phyloP scores from a whole-genome alignment of 768 basidiomycete genomes.

The Albatrellus ellisii region DNA sequence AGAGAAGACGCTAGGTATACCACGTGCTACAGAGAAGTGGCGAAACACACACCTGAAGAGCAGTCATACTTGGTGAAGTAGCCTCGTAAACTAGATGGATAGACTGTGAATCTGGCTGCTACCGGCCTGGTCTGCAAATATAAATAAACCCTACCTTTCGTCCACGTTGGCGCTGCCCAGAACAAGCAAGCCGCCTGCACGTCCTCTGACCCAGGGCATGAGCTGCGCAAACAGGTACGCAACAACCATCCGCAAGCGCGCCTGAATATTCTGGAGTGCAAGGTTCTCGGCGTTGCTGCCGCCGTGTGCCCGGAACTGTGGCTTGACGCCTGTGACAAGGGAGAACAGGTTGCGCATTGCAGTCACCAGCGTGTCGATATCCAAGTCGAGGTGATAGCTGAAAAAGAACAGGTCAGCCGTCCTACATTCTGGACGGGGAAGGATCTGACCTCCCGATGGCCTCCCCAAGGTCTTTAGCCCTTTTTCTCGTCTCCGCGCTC shows the following conservation, averaged over 20 bases:
- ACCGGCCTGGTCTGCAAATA: background rate
- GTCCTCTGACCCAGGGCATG: conserved; percentile 82
- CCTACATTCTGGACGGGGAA: background rate
- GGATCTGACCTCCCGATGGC: conserved; percentile 74
- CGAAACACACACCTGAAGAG: conserved; percentile 49
- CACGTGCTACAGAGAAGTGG: background rate
- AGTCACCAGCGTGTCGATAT: conserved; percentile 89
- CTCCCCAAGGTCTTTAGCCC: conserved; percentile 78
- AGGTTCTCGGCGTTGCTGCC: conserved; percentile 84
- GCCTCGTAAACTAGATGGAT: conserved; percentile 62
- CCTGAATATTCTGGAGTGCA: conserved; percentile 96
- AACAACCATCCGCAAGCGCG: conserved; percentile 87
- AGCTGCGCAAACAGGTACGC: conserved; percentile 94
- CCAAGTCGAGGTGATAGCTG: conserved; percentile 89
- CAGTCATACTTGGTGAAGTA: conserved; percentile 98
- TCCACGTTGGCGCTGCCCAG: conserved; percentile 98
- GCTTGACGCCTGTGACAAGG: conserved; percentile 62
- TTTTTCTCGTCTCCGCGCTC: conserved; percentile 65
- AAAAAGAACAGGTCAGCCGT: conserved; percentile 1
- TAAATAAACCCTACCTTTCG: conserved; percentile 54
- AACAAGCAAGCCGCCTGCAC: conserved; percentile 76
- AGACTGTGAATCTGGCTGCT: background rate
- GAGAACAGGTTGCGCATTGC: conserved; percentile 75
- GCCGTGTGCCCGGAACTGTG: conserved; percentile 77
- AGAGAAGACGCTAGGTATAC: conserved; percentile 8